These are phyloP conservation scores for Daldinia caldariorum DNA, from an alignment of 495 filamentous ascomycete species.

Conservation along the genomic window DNA sequence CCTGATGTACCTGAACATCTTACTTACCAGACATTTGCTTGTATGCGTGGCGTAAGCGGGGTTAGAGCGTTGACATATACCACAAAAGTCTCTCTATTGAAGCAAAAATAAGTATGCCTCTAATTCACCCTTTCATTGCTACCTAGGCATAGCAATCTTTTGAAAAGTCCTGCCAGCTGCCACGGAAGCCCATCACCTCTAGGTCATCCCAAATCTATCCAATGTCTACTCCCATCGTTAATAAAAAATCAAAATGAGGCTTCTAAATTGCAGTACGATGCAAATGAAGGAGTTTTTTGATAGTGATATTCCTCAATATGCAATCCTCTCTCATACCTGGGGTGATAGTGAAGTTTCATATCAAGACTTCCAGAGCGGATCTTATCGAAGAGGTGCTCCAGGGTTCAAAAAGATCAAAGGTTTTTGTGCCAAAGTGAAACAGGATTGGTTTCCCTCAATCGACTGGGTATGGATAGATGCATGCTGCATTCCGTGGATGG, in stretches of 20 bases:
- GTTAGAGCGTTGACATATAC: too few relatives aligned
- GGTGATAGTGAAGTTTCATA: conserved; percentile 32
- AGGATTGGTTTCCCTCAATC: background rate
- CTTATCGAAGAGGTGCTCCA: background rate
- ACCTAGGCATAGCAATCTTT: too few relatives aligned
- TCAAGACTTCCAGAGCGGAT: conserved; percentile 24
- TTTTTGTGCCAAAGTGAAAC: background rate
- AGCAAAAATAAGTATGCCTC: too few relatives aligned
- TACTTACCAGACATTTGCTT: too few relatives aligned
- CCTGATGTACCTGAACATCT: too few relatives aligned
- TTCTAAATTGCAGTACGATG: conserved; percentile 33
- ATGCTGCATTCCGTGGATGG: conserved; percentile 34
- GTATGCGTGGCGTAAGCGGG: too few relatives aligned
- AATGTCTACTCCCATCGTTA: too few relatives aligned
- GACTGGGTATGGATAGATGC: conserved; percentile 46
- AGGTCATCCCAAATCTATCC: too few relatives aligned
- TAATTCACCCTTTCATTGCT: too few relatives aligned
- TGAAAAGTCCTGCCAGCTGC: too few relatives aligned
- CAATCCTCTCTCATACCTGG: conserved; percentile 46
- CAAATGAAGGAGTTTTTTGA: conserved; percentile 29
- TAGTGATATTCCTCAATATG: conserved; percentile 29
- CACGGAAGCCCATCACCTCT: too few relatives aligned
- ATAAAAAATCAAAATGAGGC: conserved; percentile 27
- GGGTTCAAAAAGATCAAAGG: conserved; percentile 3
- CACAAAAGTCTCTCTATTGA: too few relatives aligned